Evolutionary conservation across 1,284 basidiomycete species (phyloP).

Genomic region (Puccinia hordei): DNA sequence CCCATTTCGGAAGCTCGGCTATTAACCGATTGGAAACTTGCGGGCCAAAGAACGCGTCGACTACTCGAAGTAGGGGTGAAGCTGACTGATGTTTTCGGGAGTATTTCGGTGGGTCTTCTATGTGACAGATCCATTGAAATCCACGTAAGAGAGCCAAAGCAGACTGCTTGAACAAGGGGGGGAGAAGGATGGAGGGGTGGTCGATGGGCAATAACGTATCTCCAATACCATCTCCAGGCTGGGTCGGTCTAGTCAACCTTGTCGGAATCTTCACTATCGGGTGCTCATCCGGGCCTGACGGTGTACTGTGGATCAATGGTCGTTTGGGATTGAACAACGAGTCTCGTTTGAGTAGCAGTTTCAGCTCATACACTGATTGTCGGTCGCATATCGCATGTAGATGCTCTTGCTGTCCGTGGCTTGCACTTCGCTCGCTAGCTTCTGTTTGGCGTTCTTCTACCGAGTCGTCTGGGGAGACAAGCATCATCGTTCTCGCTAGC

Average conservation of each 20-base stretch:
- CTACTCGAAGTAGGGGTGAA: constrained; percentile 10
- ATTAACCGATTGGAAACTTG: neutral
- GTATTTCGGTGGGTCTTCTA: neutral
- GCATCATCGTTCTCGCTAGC: neutral
- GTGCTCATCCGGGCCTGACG: no score
- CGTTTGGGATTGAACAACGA: constrained; percentile 3
- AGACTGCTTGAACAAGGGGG: neutral
- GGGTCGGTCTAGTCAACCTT: no score
- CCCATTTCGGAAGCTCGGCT: constrained; percentile 21
- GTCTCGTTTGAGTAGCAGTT: constrained; percentile 27
- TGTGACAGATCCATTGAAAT: constrained; percentile 25
- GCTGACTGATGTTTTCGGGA: constrained; percentile 17
- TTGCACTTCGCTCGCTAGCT: neutral
- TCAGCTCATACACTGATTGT: constrained; percentile 13
- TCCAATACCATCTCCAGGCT: no score
- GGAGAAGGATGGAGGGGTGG: constrained; percentile 5
- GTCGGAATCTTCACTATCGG: no score
- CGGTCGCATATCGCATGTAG: constrained; percentile 27
- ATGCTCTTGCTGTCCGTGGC: neutral
- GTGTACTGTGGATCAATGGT: neutral
- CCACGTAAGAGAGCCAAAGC: neutral
- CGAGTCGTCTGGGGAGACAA: no score
- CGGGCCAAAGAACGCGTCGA: neutral
- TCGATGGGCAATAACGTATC: no score
- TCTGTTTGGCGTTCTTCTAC: no score